Evolutionary conservation across 176 grass and related monocot genomes (phyloP).

Genomic region (Olyra latifolia): DNA sequence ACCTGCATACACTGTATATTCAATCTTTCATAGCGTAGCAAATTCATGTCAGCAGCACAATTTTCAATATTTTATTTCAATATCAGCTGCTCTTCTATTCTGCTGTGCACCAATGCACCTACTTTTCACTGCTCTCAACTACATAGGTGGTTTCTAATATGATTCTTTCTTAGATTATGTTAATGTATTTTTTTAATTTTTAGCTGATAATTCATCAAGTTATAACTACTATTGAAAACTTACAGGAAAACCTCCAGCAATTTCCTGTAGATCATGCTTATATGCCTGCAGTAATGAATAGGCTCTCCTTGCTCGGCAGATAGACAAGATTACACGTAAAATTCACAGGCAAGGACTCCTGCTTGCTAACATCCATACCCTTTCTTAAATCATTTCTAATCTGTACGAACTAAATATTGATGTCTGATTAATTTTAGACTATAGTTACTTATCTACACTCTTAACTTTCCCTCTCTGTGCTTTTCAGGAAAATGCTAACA

Average conservation of each 20-base stretch:
- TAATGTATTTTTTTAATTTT: neutral
- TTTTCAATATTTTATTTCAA: neutral
- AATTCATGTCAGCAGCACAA: neutral
- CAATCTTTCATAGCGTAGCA: neutral
- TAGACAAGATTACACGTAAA: constrained; percentile 69
- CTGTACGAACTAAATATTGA: neutral
- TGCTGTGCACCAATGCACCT: neutral
- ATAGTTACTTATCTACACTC: neutral
- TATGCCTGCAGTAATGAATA: constrained; percentile 73
- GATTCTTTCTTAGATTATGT: neutral
- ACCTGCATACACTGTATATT: neutral
- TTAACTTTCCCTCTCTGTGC: constrained; percentile 24
- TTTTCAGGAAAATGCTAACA: constrained; percentile 82
- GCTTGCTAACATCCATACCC: constrained; percentile 12
- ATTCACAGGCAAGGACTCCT: constrained; percentile 56
- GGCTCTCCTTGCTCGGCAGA: constrained; percentile 74
- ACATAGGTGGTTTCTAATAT: constrained; percentile 1
- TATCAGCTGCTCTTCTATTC: neutral
- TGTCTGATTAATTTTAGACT: neutral
- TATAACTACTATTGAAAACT: constrained; percentile 29
- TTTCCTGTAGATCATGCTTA: constrained; percentile 83
- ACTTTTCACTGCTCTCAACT: neutral
- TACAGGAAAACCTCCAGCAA: constrained; percentile 83
- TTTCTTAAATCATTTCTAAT: constrained; percentile 26
- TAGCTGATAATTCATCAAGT: neutral